A percentile compares a stretch with the other conserved stretches of the same genome.
phyloP scores from a whole-genome alignment of 192 early-diverging fungal genomes.

The Backusella macrospora region DNA sequence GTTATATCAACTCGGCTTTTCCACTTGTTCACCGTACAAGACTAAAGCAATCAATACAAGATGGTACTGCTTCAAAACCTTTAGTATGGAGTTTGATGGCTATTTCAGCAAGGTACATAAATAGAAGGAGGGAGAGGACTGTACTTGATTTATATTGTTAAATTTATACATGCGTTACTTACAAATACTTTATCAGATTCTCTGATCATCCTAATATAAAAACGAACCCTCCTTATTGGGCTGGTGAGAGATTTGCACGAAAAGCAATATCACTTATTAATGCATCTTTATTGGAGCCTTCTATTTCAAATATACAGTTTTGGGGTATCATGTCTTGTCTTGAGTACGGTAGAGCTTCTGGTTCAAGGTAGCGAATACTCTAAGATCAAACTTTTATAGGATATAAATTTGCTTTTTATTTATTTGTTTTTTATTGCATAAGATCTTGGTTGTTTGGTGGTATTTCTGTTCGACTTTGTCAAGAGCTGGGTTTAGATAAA shows the following conservation, averaged over 20 bases:
- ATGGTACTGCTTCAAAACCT: conserved; percentile 48
- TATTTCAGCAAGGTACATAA: conserved; percentile 42
- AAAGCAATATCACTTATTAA: conserved; percentile 44
- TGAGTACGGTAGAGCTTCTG: conserved; percentile 40
- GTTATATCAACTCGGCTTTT: background rate
- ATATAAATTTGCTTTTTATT: background rate
- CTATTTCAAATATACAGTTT: conserved; percentile 48
- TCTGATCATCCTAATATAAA: conserved; percentile 48
- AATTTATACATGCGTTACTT: background rate
- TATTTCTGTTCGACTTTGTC: conserved; percentile 51
- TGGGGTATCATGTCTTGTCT: conserved; percentile 38
- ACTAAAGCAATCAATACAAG: conserved; percentile 45
- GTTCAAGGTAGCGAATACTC: conserved; percentile 18
- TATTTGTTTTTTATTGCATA: background rate
- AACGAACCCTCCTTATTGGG: conserved; percentile 49
- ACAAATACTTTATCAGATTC: conserved; percentile 29
- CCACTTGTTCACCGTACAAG: conserved; percentile 2
- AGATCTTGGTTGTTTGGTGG: conserved; percentile 58
- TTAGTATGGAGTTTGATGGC: conserved; percentile 53
- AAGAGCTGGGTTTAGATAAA: conserved; percentile 52
- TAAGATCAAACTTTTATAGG: background rate
- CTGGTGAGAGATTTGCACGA: conserved; percentile 53
- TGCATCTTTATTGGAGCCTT: conserved; percentile 44
- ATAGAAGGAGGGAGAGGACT: background rate
- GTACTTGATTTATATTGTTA: background rate